Evolutionary conservation across 2,329 filamentous ascomycete genomes (phyloP), one percentile per base, ranked within the genome.

Genomic region (Pezicula radicicola): DNA sequence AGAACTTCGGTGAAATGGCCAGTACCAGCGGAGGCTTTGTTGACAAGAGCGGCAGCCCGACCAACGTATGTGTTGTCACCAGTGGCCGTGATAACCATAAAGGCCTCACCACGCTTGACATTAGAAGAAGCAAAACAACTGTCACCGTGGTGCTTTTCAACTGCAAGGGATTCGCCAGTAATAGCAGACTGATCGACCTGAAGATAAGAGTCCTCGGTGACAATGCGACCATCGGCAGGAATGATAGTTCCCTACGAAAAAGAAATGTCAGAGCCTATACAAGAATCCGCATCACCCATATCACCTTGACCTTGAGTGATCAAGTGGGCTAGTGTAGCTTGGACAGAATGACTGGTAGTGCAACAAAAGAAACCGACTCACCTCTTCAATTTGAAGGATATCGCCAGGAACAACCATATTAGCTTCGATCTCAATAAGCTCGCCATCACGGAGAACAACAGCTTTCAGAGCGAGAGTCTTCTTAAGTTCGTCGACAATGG

Each of bases 111-210:
- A 78, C 91, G 89, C 81, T 95, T 96, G 76, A 96, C 87, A 58
- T 87, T 86, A 39, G 91, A 95, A 9, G 91, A 95, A 66, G 88
- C 85, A 68, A 89, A 96, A 72, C 88, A 91, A 66, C 81, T 80
- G 71, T 96, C 91, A 57, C 82, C 83, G 69, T 85, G 82, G 76
- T 89, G 86, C 79, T 94, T 95, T 75, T 95, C 90, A 61, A 94
- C 90, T 61, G 91, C 90, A 54, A 96, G 84, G 59, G 91, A 96
- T 75, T 96, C 91, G 63, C 91, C 91, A 53, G 91, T 96, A 68
- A 96, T 91, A 69, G 89, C 85, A 55, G 91, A 95, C 77, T 96
- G 91, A 72, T 96, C 91, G 58, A 96, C 87, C 75, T 96, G 91
- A 56, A 93, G 80, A 77, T 91, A 91, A 55, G 89, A 87, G 69